These are phyloP conservation scores for Daucus carota DNA, from an alignment of 129 eudicot genomes.

Conservation along the genomic window DH1_v3.0 NC_030386.2:26322501-26323000, in stretches of 20 bases:
- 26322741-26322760: constrained; percentile 46
- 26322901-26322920: constrained; percentile 44
- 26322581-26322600: constrained; percentile 30
- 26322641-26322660: constrained; percentile 60
- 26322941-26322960: constrained; percentile 64
- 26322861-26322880: constrained; percentile 55
- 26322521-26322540: constrained; percentile 77
- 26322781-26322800: constrained; percentile 47
- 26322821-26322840: constrained; percentile 52
- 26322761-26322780: constrained; percentile 38
- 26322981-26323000: constrained; percentile 88
- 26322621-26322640: constrained; percentile 78
- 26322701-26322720: constrained; percentile 50
- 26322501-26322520: constrained; percentile 57
- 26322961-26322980: constrained; percentile 75
- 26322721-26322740: constrained; percentile 62
- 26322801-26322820: constrained; percentile 40
- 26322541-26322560: constrained; percentile 90
- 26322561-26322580: constrained; percentile 80
- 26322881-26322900: constrained; percentile 40
- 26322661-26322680: constrained; percentile 97
- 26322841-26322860: constrained; percentile 31
- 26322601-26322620: constrained; percentile 78
- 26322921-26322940: constrained; percentile 51
- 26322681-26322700: constrained; percentile 45